Evolutionary conservation across 768 basidiomycete genomes (phyloP).

Genomic region (Lactarius akahatsu): DNA sequence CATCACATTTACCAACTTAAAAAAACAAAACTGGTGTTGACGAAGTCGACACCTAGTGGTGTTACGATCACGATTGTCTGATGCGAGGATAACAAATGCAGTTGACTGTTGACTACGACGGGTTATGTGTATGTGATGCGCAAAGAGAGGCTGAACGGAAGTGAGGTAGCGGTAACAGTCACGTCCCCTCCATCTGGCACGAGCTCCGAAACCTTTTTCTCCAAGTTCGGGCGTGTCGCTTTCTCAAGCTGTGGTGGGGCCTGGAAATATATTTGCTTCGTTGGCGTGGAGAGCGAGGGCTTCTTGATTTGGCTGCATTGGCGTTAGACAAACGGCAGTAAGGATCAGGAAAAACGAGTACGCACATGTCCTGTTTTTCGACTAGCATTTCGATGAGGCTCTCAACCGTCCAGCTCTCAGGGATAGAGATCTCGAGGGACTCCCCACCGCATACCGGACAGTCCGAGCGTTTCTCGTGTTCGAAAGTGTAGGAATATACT

Average conservation of each 20-base stretch:
- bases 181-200: constrained; percentile 75
- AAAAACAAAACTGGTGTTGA: no score
- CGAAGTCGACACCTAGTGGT: no score
- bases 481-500: constrained; percentile 95
- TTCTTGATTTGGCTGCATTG: constrained; percentile 87
- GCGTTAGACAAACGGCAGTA: background rate
- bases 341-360: constrained; percentile 21
- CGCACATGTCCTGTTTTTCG: constrained; percentile 90
- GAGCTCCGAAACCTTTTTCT: constrained; percentile 82
- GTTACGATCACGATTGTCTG: background rate
- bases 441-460: constrained; percentile 98
- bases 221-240: constrained; percentile 86
- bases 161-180: constrained; percentile 79
- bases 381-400: constrained; percentile 82
- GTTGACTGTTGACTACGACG: background rate
- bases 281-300: constrained; percentile 81
- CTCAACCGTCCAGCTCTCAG: constrained; percentile 76
- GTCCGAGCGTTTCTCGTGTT: constrained; percentile 88
- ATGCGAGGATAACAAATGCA: constrained; percentile 1
- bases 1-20: no score
- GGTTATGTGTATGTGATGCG: constrained; percentile 55
- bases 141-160: constrained; percentile 84
- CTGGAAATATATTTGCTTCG: constrained; percentile 85
- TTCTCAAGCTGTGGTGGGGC: constrained; percentile 89
- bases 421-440: constrained; percentile 69